phyloP scores from a whole-genome alignment of 129 eudicot genomes.

The Lonicera japonica region DNA sequence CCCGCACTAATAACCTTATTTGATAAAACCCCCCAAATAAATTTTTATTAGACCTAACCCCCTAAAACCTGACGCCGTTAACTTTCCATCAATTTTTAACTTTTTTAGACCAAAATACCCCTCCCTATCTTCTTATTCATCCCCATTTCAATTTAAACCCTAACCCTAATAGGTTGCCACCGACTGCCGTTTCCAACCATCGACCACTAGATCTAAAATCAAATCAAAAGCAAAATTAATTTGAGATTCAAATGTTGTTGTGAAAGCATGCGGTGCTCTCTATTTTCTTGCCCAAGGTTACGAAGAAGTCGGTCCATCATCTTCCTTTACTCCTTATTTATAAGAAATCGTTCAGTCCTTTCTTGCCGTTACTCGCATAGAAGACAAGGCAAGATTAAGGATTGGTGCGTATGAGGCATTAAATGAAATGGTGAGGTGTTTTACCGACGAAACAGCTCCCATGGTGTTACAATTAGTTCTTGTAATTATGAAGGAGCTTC shows the following conservation, averaged over 20 bases:
- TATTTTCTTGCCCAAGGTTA: constrained; percentile 89
- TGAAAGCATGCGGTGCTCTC: constrained; percentile 88
- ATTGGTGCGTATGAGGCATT: constrained; percentile 90
- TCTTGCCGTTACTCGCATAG: constrained; percentile 68
- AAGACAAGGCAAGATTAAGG: constrained; percentile 85
- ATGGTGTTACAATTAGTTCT: constrained; percentile 77
- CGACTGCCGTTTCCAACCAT: too few species aligned
- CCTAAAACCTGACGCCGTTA: too few species aligned
- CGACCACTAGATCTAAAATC: too few species aligned
- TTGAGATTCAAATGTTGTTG: constrained; percentile 94
- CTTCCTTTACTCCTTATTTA: constrained; percentile 71
- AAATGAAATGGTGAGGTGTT: constrained; percentile 87
- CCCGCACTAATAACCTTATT: too few species aligned
- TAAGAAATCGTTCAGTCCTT: constrained; percentile 88
- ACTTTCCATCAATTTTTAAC: too few species aligned
- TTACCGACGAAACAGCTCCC: constrained; percentile 77
- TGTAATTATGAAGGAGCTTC: constrained; percentile 88
- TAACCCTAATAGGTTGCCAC: too few species aligned
- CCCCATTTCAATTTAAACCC: too few species aligned
- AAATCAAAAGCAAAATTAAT: too few species aligned
- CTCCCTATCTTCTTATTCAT: too few species aligned
- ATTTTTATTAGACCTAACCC: too few species aligned
- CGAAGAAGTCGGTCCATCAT: constrained; percentile 64
- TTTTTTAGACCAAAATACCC: too few species aligned
- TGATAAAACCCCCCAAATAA: too few species aligned